Evolutionary conservation across 2,329 filamentous ascomycete species (phyloP), one percentile per base, ranked within the genome.

Genomic region (Colletotrichum phormii): DNA sequence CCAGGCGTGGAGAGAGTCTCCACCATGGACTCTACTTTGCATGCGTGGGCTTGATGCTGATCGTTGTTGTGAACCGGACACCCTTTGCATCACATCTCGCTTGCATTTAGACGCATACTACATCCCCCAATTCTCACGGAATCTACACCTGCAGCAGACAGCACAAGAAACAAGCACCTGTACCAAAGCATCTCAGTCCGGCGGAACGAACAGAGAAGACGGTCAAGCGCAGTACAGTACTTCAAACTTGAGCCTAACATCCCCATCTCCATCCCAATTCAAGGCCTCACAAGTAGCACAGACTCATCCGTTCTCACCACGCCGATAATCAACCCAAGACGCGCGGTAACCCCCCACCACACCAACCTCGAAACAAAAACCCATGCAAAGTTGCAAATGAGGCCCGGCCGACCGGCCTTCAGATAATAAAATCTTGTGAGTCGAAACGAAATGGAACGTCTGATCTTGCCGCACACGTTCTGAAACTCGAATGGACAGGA

Each of bases 371-470:
- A 70, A 70, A 70, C 61, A 24, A 59, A 11, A 37, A 35, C 29
- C 29, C 37, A 35, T 29, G 35, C 33, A 24, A 46, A n/a, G n/a
- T 5, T 6, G 35, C 35, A 29, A 37, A 9, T 1, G 8, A 57
- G 15, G 3, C 22, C 58, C 58, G 15, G 3, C 37, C 37, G 37
- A 8, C 6, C 58, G 58, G 15, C 35, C 58, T 46, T 46, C 58
- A 46, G 58, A 61, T 26, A 15, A 46, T 12, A 18, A 24, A 33
- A 5, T 5, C 54, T 42, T 60, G 6, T 2, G 15, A 46, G 49
- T 68, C 55, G 62, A 61, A 71, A 67, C 57, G 31, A 60, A 71
- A 67, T 26, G 12, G 29, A 13, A 46, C 68, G 35, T 71, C 62
- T 42, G 31, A 46, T n/a, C 46, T 59, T n/a, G 42, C 7, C 26